Percentiles rank a stretch among this genome's conserved stretches.
These are phyloP conservation scores for Camillea tinctor DNA, from an alignment of 2,329 filamentous ascomycete genomes.

Conservation along the genomic window DNA sequence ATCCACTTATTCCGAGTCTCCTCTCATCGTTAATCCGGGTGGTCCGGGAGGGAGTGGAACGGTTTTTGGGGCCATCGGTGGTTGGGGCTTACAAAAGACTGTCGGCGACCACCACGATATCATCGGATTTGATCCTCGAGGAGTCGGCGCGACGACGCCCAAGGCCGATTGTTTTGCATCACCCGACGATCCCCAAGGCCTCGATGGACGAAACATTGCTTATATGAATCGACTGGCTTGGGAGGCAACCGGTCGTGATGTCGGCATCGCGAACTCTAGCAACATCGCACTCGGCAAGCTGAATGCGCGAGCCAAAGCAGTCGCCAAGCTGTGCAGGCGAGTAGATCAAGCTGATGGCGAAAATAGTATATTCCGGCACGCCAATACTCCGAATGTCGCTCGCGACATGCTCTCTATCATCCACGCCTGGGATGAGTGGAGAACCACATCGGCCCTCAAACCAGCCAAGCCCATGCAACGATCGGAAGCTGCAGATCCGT, in stretches of 20 bases:
- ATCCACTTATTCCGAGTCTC: slow-evolving; percentile 35
- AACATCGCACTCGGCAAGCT: slow-evolving; percentile 31
- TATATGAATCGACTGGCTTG: slow-evolving; percentile 36
- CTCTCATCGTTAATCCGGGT: slow-evolving; percentile 46
- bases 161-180: slow-evolving; percentile 39
- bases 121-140: slow-evolving; percentile 49
- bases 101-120: slow-evolving; percentile 42
- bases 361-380: slow-evolving; percentile 34
- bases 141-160: slow-evolving; percentile 40
- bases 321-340: slow-evolving; percentile 33
- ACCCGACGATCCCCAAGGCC: slow-evolving; percentile 16
- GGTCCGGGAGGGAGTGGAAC: slow-evolving; percentile 46
- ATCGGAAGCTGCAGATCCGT: slow-evolving; percentile 6
- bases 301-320: slow-evolving; percentile 28
- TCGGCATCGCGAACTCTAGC: slow-evolving; percentile 37
- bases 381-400: slow-evolving; percentile 36
- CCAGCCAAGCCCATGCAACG: slow-evolving; percentile 8
- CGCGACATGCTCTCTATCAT: slow-evolving; percentile 43
- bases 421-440: slow-evolving; percentile 39
- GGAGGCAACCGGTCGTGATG: slow-evolving; percentile 27
- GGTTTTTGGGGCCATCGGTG: slow-evolving; percentile 26
- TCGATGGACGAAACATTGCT: slow-evolving; percentile 29
- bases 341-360: slow-evolving; percentile 29
- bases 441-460: slow-evolving; percentile 12
- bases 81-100: slow-evolving; percentile 33